These are phyloP conservation scores for Incumbomyces lentus DNA, from an alignment of 2,329 filamentous ascomycete genomes.

Conservation along the genomic window DNA sequence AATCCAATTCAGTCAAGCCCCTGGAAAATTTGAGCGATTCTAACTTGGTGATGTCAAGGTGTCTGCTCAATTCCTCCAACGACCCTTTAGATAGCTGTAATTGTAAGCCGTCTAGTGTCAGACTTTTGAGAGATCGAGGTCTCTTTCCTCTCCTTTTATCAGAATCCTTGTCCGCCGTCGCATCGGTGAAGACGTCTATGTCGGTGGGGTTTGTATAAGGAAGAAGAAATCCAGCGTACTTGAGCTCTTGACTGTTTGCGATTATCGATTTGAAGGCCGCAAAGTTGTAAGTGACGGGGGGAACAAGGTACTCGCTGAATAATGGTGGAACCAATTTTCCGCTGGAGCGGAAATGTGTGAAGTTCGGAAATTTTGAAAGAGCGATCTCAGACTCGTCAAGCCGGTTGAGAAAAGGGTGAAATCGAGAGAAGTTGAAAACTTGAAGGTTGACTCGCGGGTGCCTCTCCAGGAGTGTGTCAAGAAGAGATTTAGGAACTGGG, in stretches of 20 bases:
- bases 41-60: constrained; percentile 1
- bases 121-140: background rate
- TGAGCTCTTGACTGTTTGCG: background rate
- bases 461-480: background rate
- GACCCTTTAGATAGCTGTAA: background rate
- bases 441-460: constrained; percentile 1
- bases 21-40: constrained; percentile 5
- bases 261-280: constrained; percentile 4
- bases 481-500: background rate
- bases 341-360: background rate
- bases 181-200: background rate
- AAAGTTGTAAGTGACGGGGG: background rate
- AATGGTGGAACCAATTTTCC: background rate
- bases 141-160: too few species aligned
- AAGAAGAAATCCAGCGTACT: constrained; percentile 1
- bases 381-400: background rate
- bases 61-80: background rate
- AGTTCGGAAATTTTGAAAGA: background rate
- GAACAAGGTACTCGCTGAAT: background rate
- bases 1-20: background rate
- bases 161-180: background rate
- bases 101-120: constrained; percentile 3
- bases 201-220: background rate
- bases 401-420: background rate
- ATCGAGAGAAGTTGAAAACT: background rate